Percentiles rank a stretch among this genome's conserved stretches.
These are phyloP conservation scores for Kluyveromyces starmeri DNA, from an alignment of 805 yeast genomes.

Conservation along the genomic window DNA sequence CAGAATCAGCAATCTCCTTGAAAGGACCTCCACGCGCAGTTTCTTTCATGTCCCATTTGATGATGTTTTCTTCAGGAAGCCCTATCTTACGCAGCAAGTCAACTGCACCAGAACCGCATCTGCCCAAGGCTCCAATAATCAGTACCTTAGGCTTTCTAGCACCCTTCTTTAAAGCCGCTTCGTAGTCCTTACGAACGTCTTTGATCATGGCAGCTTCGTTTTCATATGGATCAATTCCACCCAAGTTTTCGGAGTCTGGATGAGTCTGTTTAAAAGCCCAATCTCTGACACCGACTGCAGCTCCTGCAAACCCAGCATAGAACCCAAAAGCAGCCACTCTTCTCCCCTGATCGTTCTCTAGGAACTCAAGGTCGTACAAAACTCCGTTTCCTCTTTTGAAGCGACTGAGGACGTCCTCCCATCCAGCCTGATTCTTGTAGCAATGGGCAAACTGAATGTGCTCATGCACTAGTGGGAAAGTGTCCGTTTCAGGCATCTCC, in stretches of 20 bases:
- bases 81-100: constrained; percentile 78
- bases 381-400: constrained; percentile 89
- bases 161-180: constrained; percentile 49
- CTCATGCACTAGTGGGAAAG: constrained; percentile 88
- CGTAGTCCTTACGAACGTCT: constrained; percentile 57
- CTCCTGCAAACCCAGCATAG: constrained; percentile 99
- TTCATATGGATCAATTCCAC: constrained; percentile 74
- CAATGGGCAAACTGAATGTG: constrained; percentile 99
- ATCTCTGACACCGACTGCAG: constrained; percentile 89
- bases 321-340: constrained; percentile 99
- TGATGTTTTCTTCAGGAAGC: constrained; percentile 71
- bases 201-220: constrained; percentile 66
- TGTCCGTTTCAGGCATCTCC: constrained; percentile 84
- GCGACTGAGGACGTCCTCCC: constrained; percentile 84
- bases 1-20: constrained; percentile 76
- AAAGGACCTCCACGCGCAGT: constrained; percentile 97
- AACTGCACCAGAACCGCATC: constrained; percentile 97
- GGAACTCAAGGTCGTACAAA: constrained; percentile 87
- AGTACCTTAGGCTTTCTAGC: constrained; percentile 69
- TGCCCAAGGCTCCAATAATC: constrained; percentile 94
- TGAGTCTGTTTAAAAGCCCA: constrained; percentile 89
- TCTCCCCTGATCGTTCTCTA: constrained; percentile 90
- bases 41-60: constrained; percentile 96
- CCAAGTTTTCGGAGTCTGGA: constrained; percentile 56
- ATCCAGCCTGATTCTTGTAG: constrained; percentile 94